Conservation (phyloP, 257 asterid species). For the Capsicum rhomboideum region DNA sequence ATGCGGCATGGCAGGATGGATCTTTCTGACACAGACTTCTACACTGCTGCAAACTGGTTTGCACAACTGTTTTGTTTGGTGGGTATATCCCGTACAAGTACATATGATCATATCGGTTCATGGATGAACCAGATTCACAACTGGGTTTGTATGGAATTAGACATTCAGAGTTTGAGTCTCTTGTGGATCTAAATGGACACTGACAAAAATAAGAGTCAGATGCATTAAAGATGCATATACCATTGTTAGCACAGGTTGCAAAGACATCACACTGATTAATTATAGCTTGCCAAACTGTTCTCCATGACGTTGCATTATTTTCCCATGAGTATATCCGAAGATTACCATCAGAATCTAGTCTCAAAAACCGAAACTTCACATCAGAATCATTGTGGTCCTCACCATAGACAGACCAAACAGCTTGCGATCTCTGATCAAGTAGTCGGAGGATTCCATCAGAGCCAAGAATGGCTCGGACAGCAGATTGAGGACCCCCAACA, state of each 20-base stretch:
- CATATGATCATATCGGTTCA: constrained; percentile 19
- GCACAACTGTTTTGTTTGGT: constrained; percentile 15
- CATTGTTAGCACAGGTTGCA: constrained; percentile 30
- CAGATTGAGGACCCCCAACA: constrained; percentile 10
- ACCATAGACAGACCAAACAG: constrained; percentile 28
- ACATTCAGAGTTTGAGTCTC: constrained; percentile 22
- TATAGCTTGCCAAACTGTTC: constrained; percentile 36
- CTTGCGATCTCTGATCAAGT: constrained; percentile 14
- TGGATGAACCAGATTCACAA: constrained; percentile 26
- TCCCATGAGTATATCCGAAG: constrained; percentile 40
- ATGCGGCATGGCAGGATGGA: constrained; percentile 24
- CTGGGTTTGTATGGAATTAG: constrained; percentile 21
- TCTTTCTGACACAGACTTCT: constrained; percentile 23
- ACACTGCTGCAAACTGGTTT: constrained; percentile 18
- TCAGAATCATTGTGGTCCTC: constrained; percentile 29
- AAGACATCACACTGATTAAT: constrained; percentile 34
- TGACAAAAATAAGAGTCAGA: constrained; percentile 19
- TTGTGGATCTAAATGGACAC: constrained; percentile 21
- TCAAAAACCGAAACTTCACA: constrained; percentile 30
- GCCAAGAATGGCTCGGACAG: constrained; percentile 11
- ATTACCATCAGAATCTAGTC: constrained; percentile 42
- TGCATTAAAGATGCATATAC: constrained; percentile 24
- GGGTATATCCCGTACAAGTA: constrained; percentile 33
- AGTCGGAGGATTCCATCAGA: constrained; percentile 22
- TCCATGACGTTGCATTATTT: constrained; percentile 31